phyloP scores from a whole-genome alignment of 331 rosid genomes.

The Malus hybrid region DNA sequence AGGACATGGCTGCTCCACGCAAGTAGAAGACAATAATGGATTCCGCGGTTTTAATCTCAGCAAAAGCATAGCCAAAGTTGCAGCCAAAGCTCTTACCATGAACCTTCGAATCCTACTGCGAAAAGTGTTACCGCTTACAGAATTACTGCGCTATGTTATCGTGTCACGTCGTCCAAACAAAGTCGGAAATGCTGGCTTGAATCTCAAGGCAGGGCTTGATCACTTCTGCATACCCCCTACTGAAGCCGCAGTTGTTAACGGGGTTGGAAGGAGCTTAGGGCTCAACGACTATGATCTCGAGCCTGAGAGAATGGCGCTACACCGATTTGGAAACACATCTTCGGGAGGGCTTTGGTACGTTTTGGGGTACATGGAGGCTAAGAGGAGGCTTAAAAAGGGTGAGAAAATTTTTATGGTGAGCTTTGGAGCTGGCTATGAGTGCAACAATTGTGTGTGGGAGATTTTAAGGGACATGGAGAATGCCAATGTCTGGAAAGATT shows the following conservation, averaged over 20 bases:
- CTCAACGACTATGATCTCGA: conserved; percentile 60
- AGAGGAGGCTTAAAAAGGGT: conserved; percentile 66
- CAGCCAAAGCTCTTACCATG: conserved; percentile 42
- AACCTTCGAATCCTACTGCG: conserved; percentile 45
- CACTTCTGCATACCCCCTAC: conserved; percentile 89
- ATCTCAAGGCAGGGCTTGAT: conserved; percentile 53
- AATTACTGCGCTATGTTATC: conserved; percentile 22
- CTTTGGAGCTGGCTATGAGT: conserved; percentile 87
- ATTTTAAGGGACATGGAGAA: conserved; percentile 52
- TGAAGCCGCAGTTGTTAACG: conserved; percentile 64
- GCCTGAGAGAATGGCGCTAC: conserved; percentile 78
- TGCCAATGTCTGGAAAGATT: conserved; percentile 67
- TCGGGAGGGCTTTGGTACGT: conserved; percentile 86
- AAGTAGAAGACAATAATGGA: conserved; percentile 61
- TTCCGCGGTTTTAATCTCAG: conserved; percentile 48
- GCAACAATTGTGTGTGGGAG: conserved; percentile 82
- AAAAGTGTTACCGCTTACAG: conserved; percentile 48
- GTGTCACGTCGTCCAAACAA: neutral
- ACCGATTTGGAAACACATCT: conserved; percentile 76
- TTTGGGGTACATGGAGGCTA: conserved; percentile 85
- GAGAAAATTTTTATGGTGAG: conserved; percentile 69
- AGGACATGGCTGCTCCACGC: conserved; percentile 57
- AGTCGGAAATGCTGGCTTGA: conserved; percentile 20
- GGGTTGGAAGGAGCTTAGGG: conserved; percentile 59
- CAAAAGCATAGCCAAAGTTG: conserved; percentile 55